Conservation (phyloP, 179 eudicot species). For the Spinacia oleracea region DNA sequence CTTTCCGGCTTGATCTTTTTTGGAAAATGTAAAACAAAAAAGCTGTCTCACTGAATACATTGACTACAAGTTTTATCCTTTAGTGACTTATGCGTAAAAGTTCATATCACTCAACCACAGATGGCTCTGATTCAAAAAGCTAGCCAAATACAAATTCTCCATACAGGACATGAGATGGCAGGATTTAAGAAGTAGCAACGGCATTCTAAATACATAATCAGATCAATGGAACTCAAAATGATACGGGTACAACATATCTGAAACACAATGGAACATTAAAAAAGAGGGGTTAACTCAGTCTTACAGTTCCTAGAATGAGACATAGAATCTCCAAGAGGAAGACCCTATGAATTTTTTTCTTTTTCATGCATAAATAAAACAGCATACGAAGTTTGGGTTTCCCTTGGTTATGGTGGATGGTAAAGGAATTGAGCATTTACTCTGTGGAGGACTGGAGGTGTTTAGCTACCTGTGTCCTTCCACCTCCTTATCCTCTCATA, state of each 20-base stretch:
- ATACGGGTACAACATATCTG: not conserved
- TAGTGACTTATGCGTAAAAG: not conserved
- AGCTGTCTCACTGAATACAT: not conserved
- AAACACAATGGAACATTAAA: not conserved
- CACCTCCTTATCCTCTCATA: conserved; percentile 2
- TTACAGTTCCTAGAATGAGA: not conserved
- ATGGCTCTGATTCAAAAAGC: not conserved
- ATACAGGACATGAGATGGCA: not conserved
- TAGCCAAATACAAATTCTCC: not conserved
- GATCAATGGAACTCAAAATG: not conserved
- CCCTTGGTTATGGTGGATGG: not conserved
- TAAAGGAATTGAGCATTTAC: not conserved
- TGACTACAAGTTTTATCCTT: not conserved
- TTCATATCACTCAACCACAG: not conserved
- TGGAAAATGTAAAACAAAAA: not conserved
- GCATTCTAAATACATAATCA: not conserved
- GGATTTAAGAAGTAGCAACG: not conserved
- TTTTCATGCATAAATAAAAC: too few relatives aligned
- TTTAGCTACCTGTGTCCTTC: not conserved
- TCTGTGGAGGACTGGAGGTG: too few relatives aligned
- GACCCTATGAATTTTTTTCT: not conserved
- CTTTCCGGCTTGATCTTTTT: too few relatives aligned
- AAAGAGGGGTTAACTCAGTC: not conserved
- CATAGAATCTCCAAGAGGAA: not conserved
- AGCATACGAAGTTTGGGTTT: not conserved